A percentile compares a stretch with the other conserved stretches of the same genome.
phyloP scores from a whole-genome alignment of 2,329 filamentous ascomycete genomes.

The Penicillium sp. region DNA sequence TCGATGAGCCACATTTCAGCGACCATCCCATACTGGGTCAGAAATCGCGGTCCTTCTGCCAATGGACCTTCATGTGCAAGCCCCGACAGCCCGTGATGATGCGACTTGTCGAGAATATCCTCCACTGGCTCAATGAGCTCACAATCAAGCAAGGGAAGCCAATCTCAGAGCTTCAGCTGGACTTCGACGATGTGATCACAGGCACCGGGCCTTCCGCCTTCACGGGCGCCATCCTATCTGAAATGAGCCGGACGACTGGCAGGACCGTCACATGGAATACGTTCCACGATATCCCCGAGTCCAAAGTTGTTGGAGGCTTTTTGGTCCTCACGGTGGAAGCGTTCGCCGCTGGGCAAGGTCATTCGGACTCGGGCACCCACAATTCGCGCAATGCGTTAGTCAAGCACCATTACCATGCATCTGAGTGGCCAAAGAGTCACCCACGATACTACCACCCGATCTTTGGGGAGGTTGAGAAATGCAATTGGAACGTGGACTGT shows the following conservation, averaged over 20 bases:
- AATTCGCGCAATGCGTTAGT: slow-evolving; percentile 58
- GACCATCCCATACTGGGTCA: slow-evolving; percentile 66
- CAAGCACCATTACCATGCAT: slow-evolving; percentile 75
- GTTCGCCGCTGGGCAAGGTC: slow-evolving; percentile 69
- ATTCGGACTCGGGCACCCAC: not conserved
- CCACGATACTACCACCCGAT: slow-evolving; percentile 68
- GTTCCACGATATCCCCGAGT: slow-evolving; percentile 68
- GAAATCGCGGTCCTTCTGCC: slow-evolving; percentile 71
- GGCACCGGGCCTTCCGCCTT: slow-evolving; percentile 65
- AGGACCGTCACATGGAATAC: slow-evolving; percentile 5
- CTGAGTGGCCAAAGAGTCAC: slow-evolving; percentile 67
- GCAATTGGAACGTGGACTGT: slow-evolving; percentile 69
- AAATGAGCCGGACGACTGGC: not conserved
- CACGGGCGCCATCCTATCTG: not conserved
- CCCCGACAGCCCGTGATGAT: slow-evolving; percentile 69
- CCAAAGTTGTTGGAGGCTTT: slow-evolving; percentile 64
- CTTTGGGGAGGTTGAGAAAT: slow-evolving; percentile 69
- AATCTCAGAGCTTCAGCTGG: slow-evolving; percentile 63
- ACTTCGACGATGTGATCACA: slow-evolving; percentile 72
- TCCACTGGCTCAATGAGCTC: slow-evolving; percentile 64
- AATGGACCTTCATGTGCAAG: slow-evolving; percentile 74
- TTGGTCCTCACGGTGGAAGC: slow-evolving; percentile 71
- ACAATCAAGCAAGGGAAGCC: slow-evolving; percentile 60
- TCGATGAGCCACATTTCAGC: slow-evolving; percentile 65
- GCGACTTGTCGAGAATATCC: slow-evolving; percentile 67